Percentiles rank a stretch among this genome's conserved stretches.
Conservation (phyloP, 768 basidiomycete species). For the Psilocybe tampanensis region DNA sequence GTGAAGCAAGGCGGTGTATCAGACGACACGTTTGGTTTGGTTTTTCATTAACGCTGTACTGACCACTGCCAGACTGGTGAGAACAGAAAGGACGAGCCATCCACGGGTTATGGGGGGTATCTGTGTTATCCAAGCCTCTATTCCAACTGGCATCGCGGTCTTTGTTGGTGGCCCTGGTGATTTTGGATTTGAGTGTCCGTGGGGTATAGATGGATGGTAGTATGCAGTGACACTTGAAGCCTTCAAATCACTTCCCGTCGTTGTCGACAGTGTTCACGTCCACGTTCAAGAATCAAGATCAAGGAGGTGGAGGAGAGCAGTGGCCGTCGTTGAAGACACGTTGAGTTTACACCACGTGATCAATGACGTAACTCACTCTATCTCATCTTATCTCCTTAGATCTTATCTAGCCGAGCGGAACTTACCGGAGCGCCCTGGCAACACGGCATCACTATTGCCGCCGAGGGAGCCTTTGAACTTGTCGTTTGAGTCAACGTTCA, state of each 20-base stretch:
- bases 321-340: not conserved
- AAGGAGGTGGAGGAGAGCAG: not conserved
- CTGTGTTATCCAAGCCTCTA: constrained; percentile 90
- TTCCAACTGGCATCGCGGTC: constrained; percentile 71
- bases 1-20: not conserved
- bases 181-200: no score
- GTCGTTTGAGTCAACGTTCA: no score
- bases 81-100: constrained; percentile 81
- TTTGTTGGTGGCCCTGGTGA: not conserved
- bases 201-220: no score
- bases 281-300: not conserved
- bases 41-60: constrained; percentile 33
- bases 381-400: no score
- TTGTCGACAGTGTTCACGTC: no score
- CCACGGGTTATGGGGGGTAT: constrained; percentile 90
- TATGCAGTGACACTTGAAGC: no score
- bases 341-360: not conserved
- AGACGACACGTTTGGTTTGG: not conserved
- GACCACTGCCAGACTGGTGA: constrained; percentile 86
- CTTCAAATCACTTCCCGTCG: no score
- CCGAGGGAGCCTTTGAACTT: no score
- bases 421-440: no score
- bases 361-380: no score
- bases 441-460: no score
- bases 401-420: no score